Evolutionary conservation across 2,329 filamentous ascomycete species (phyloP), one percentile per base, ranked within the genome.

Genomic region (Aphanocladium album): DNA sequence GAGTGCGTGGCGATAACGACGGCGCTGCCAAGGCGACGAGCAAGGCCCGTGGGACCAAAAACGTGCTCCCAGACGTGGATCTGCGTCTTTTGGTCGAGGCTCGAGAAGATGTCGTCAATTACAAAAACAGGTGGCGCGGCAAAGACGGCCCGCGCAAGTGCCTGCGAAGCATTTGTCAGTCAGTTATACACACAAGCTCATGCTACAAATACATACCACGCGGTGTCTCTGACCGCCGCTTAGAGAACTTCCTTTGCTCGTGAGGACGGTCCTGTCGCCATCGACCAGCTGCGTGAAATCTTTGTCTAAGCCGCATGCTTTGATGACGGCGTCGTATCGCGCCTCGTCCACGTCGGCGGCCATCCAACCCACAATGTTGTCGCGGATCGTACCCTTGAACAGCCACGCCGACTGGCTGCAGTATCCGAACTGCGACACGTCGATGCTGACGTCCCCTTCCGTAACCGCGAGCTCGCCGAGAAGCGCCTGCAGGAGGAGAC

Each of bases 71-170:
- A 39, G 7, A 65, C 47, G 1, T 19, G 41, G 5, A 19, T 57
- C 2, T 63, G 60, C 3, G 64, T 65, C 19, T n/a, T 19, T 33
- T 57, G 61, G 12, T 96, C 92, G 16, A 96, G 91, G 1, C 92
- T 92, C 7, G 91, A 96, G 12, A 96, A 80, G 64, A 90, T 88
- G 71, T 96, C 92, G 68, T 96, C 92, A 14, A 96, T 80, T 19
- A 96, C 79, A 69, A 96, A 96, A 52, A 96, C 83, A 72, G 96
- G 92, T 17, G 92, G 90, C 66, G 92, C 85, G 59, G 92, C 91
- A 70, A 96, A 96, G 2, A 96, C 91, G 45, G 92, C 92, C 71
- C 92, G 83, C 43, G 92, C 92, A 55, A 96, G 80, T 89, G 57
- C 85, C 83, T 74, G 96, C 95, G 71, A 96, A 65, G 17, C 95